Base-by-base conservation (phyloP, 2,329 filamentous ascomycete species). In the Venturia pyrina region DNA sequence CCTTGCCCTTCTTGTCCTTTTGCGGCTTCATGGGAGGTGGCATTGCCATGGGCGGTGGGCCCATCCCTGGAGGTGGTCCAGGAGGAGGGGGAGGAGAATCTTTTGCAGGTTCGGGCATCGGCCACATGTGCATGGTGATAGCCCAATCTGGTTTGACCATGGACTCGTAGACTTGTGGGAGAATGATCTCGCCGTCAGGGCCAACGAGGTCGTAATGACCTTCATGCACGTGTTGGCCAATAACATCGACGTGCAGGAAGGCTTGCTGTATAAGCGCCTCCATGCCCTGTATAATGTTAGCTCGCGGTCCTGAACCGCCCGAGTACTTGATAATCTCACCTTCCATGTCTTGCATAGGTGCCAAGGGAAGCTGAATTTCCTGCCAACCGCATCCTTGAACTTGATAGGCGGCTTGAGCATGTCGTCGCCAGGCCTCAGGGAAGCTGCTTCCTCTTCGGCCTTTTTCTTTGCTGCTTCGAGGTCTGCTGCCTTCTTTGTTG, bases 311-410 rank as follows among this genome's bases (percentile, higher is more conserved):
- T 59, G 11, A 28, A 64, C 8, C 10, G 44, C 1, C n/a, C 46
- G 34, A 34, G 13, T 50, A 53, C 21, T 43, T 5, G 10, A 8
- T 17, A 48, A 11, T 83, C 85, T 74, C 85, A 93, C 90, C 79
- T 82, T 80, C 91, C 91, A 96, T 2, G 88, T 95, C 72, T 87
- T 86, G 76, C 92, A 96, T 40, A 96, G 76, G 69, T 93, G 86
- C 77, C 88, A 96, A 1, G 93, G 93, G 73, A 97, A 96, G 77
- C 87, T 95, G 75, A 96, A 97, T 76, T 96, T 96, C 70, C 93
- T 85, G 41, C 91, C 90, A 19, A 97, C 87, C 0, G 92, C 92
- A 74, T 97, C 93, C 77, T 96, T 96, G 79, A 96, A 96, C 70
- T 88, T 88, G 75, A 96, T 90, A 2, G 90, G 90, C 56, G 87